These are phyloP conservation scores for Rhododendron ferrugineum DNA, from an alignment of 148 eudicot species.

Conservation along the genomic window DNA sequence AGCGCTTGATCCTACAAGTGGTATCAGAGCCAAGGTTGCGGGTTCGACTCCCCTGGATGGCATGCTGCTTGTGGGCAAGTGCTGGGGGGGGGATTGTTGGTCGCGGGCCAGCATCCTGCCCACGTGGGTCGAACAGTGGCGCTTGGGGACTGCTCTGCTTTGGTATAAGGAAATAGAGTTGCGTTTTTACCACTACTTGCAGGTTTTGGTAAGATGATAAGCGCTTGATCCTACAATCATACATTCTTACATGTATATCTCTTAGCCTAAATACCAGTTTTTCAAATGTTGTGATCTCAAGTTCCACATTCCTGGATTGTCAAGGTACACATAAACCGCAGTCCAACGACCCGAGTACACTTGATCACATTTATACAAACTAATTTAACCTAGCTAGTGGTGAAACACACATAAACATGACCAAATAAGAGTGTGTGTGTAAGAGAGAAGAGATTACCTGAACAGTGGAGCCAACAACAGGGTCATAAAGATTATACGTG, in stretches of 20 bases:
- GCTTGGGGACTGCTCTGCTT: no score
- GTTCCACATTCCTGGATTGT: slow-evolving; percentile 46
- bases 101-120: no score
- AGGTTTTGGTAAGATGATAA: no score
- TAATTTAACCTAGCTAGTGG: neutral
- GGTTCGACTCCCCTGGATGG: no score
- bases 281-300: slow-evolving; percentile 35
- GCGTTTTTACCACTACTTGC: no score
- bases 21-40: no score
- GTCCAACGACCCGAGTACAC: slow-evolving; percentile 34
- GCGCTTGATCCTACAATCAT: neutral
- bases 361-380: neutral
- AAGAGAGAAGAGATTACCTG: slow-evolving; percentile 16
- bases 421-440: neutral
- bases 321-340: slow-evolving; percentile 32
- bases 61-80: no score
- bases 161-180: no score
- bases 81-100: no score
- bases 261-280: slow-evolving; percentile 37
- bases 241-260: slow-evolving; percentile 30
- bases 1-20: no score
- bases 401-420: neutral
- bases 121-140: no score
- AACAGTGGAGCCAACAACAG: slow-evolving; percentile 36
- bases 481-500: slow-evolving; percentile 31